A percentile compares a stretch with the other conserved stretches of the same genome.
phyloP scores from a whole-genome alignment of 2,329 filamentous ascomycete genomes.

The Trichophyton simii region DNA sequence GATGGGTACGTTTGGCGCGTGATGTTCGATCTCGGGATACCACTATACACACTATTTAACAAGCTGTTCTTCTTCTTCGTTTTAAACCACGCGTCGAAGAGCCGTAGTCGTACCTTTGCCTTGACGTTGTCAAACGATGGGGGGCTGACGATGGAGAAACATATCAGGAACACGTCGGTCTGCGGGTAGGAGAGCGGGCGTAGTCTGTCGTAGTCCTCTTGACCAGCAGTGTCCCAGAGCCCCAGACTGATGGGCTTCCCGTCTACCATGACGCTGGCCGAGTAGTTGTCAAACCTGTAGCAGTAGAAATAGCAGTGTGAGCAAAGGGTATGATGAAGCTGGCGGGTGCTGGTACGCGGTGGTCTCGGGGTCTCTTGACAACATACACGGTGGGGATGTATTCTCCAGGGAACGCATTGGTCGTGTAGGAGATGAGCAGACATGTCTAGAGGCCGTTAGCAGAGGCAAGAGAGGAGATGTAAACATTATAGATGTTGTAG shows the following conservation, averaged over 20 bases:
- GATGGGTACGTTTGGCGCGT: conserved; percentile 88
- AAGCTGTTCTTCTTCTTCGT: neutral
- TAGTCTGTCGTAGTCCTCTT: conserved; percentile 95
- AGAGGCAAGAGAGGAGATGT: conserved; percentile 7
- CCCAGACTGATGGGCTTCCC: conserved; percentile 94
- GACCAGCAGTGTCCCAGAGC: conserved; percentile 95
- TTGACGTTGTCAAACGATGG: conserved; percentile 98
- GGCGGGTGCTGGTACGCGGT: neutral
- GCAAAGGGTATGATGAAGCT: neutral
- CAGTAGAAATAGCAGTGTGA: conserved; percentile 9
- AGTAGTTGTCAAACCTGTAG: conserved; percentile 91
- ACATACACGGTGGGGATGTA: conserved; percentile 85
- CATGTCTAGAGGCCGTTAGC: conserved; percentile 57
- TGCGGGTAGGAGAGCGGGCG: conserved; percentile 94
- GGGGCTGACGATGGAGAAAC: conserved; percentile 95
- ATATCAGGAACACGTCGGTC: conserved; percentile 96
- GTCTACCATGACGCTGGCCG: conserved; percentile 97
- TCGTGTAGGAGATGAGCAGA: conserved; percentile 97
- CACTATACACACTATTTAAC: conserved; percentile 46
- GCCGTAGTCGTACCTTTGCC: conserved; percentile 57
- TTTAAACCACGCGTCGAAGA: neutral
- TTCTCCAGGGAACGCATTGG: conserved; percentile 98
- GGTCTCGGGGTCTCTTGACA: conserved; percentile 7
- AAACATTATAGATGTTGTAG: conserved; percentile 25
- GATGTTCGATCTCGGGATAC: conserved; percentile 95